A percentile compares a stretch with the other conserved stretches of the same genome.
Evolutionary conservation across 208 protist genomes (phyloP).

Genomic region (Crithidia mellificae): DNA sequence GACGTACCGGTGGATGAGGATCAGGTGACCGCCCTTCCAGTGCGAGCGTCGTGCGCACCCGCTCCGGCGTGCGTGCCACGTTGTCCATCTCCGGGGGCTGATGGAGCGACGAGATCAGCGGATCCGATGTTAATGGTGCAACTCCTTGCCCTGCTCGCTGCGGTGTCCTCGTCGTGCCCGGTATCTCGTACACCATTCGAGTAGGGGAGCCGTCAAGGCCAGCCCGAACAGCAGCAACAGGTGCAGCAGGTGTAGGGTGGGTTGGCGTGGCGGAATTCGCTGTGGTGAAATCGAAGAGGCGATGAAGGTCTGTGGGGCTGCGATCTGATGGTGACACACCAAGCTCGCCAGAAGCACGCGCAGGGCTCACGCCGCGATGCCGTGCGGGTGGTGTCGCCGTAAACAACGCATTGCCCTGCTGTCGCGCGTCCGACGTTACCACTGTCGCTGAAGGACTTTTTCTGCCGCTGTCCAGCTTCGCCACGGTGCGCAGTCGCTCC

Average conservation of each 20-base stretch:
- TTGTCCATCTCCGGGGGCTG: neutral
- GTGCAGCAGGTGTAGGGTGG: too few relatives aligned
- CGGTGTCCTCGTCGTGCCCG: neutral
- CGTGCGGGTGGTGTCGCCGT: neutral
- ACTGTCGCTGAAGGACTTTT: neutral
- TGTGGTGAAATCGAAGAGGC: neutral
- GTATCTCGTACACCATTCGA: slow-evolving; percentile 13
- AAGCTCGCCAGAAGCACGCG: neutral
- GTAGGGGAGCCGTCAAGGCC: neutral
- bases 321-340: neutral
- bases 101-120: neutral
- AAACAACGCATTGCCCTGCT: neutral
- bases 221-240: too few relatives aligned
- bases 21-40: neutral
- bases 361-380: slow-evolving; percentile 12
- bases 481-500: slow-evolving; percentile 1
- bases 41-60: neutral
- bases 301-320: neutral
- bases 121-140: neutral
- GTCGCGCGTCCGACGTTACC: too few relatives aligned
- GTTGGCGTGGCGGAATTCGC: neutral
- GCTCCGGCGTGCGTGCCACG: slow-evolving; percentile 1
- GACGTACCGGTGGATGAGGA: slow-evolving; percentile 1
- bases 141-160: neutral
- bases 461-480: neutral